Conservation (phyloP, 139 green algal genomes). For the Zygnema circumcarinatum region DNA sequence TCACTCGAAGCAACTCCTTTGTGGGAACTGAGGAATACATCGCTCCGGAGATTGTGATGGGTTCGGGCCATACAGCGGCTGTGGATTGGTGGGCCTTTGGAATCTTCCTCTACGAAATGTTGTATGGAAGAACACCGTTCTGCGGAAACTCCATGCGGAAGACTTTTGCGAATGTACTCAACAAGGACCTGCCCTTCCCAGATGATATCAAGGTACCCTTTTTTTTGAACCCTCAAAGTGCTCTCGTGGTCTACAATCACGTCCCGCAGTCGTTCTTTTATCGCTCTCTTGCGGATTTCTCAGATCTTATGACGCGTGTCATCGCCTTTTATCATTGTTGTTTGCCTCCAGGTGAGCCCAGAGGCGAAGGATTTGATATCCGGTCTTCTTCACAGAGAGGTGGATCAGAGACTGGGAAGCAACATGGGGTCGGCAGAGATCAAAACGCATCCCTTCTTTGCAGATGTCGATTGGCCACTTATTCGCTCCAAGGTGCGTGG, state of each 20-base stretch:
- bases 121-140: conserved; percentile 24
- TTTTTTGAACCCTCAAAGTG: neutral
- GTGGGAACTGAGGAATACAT: conserved; percentile 90
- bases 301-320: neutral
- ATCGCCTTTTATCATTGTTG: neutral
- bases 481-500: conserved; percentile 68
- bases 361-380: conserved; percentile 76
- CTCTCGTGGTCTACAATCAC: too few species aligned
- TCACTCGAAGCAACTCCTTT: conserved; percentile 90
- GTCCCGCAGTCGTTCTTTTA: neutral
- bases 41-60: conserved; percentile 66
- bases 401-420: conserved; percentile 72
- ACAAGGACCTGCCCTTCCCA: conserved; percentile 8
- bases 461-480: conserved; percentile 86
- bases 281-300: neutral
- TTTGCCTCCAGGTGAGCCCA: neutral
- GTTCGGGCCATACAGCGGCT: conserved; percentile 42
- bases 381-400: conserved; percentile 82
- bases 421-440: conserved; percentile 90
- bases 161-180: conserved; percentile 26
- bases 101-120: conserved; percentile 33
- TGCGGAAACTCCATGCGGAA: neutral
- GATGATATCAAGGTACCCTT: conserved; percentile 7
- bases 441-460: conserved; percentile 92
- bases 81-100: conserved; percentile 62